A percentile compares a stretch with the other conserved stretches of the same genome.
These are phyloP conservation scores for Cucurbita ficifolia DNA, from an alignment of 306 rosid genomes.

Conservation along the genomic window DNA sequence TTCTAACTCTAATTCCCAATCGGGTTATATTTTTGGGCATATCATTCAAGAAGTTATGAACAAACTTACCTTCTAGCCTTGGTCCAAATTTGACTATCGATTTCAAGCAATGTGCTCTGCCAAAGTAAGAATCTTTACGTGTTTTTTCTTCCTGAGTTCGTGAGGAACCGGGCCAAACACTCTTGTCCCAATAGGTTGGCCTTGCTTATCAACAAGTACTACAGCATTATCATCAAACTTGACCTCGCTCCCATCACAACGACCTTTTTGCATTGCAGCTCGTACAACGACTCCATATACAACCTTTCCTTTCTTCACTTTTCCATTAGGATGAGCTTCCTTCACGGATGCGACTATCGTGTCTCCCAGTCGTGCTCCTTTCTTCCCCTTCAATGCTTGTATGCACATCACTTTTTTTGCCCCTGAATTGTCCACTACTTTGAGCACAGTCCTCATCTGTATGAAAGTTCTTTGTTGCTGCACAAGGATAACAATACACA, in stretches of 20 bases:
- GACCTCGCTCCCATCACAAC: constrained; percentile 85
- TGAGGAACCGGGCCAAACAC: constrained; percentile 92
- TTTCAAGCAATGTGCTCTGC: constrained; percentile 63
- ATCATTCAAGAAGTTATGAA: not conserved
- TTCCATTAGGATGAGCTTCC: constrained; percentile 87
- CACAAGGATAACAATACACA: not conserved
- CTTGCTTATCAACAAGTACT: constrained; percentile 82
- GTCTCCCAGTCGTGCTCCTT: constrained; percentile 87
- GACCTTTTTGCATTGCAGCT: constrained; percentile 61
- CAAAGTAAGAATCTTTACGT: constrained; percentile 78
- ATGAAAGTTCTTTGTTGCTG: constrained; percentile 76
- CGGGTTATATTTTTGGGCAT: not conserved
- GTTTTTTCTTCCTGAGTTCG: constrained; percentile 74
- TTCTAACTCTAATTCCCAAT: not conserved
- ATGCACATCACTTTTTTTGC: constrained; percentile 92
- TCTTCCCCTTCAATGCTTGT: constrained; percentile 73
- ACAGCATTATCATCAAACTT: constrained; percentile 78
- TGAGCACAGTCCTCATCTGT: constrained; percentile 86
- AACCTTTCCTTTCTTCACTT: constrained; percentile 60
- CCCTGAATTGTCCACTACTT: constrained; percentile 81
- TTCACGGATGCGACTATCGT: constrained; percentile 77
- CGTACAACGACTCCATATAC: constrained; percentile 59
- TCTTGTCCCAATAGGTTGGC: constrained; percentile 85
- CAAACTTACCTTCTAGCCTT: not conserved
- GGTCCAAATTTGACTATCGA: not conserved